A percentile compares a stretch with the other conserved stretches of the same genome.
Evolutionary conservation across 148 eudicot species (phyloP).

Genomic region (Rhododendron molle): DNA sequence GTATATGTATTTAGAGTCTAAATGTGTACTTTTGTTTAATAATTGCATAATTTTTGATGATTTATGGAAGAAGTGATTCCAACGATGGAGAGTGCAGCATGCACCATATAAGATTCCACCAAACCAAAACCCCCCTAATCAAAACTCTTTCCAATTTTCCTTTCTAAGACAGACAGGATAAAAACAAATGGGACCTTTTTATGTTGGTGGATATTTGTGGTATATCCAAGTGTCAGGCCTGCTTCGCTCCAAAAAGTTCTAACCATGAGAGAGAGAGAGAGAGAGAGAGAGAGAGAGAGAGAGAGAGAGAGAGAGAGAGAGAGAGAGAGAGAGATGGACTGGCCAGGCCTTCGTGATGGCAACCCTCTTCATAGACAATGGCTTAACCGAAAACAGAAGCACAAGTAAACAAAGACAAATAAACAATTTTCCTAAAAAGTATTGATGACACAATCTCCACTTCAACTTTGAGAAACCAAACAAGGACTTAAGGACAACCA

Average conservation of each 20-base stretch:
- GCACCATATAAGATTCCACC: constrained; percentile 16
- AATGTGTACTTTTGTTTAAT: background rate
- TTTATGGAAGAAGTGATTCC: constrained; percentile 11
- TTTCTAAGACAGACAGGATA: background rate
- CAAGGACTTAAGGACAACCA: constrained; percentile 10
- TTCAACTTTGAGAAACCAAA: constrained; percentile 5
- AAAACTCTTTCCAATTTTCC: background rate
- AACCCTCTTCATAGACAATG: background rate
- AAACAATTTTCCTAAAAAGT: background rate
- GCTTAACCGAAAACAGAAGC: background rate
- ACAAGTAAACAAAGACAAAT: background rate
- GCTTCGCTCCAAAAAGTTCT: background rate
- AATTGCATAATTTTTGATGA: background rate
- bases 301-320: background rate
- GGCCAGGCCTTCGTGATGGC: background rate
- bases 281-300: background rate
- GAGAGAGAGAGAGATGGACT: background rate
- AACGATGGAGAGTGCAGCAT: constrained; percentile 3
- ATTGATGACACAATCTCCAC: constrained; percentile 8
- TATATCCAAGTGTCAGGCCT: constrained; percentile 15
- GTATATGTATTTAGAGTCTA: background rate
- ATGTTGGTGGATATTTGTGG: background rate
- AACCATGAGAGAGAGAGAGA: background rate
- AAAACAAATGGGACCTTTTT: background rate
- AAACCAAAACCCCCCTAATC: background rate